phyloP scores from a whole-genome alignment of 2,329 filamentous ascomycete genomes.

The Cryoendolithus antarcticus region DNA sequence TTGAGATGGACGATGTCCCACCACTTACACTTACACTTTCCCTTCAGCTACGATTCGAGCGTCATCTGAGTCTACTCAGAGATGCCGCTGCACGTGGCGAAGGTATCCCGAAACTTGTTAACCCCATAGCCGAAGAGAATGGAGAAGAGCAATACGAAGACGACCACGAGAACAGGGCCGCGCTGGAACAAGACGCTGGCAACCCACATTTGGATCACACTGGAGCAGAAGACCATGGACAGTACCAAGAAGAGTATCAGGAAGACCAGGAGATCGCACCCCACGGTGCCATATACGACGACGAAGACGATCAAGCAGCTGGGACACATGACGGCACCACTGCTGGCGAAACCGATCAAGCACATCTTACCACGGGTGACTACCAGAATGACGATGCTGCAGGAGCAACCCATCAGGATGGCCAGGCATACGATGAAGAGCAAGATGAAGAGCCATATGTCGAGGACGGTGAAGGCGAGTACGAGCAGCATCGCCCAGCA shows the following conservation, averaged over 20 bases:
- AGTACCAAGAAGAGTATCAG: constrained; percentile 4
- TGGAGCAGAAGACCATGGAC: constrained; percentile 1
- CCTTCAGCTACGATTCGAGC: constrained; percentile 41
- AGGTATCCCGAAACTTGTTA: constrained; percentile 37
- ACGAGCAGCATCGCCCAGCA: constrained; percentile 3
- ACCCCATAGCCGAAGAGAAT: constrained; percentile 9
- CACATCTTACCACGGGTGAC: constrained; percentile 3
- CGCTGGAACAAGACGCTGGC: neutral
- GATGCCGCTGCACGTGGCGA: constrained; percentile 44
- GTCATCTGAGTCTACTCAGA: constrained; percentile 40
- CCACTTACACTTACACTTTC: constrained; percentile 44
- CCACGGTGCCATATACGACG: no score
- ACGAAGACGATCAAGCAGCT: no score
- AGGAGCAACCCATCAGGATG: constrained; percentile 4
- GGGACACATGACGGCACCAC: neutral
- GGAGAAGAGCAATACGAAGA: constrained; percentile 3
- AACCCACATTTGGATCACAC: neutral
- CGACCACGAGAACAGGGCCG: constrained; percentile 6
- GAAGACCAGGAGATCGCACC: neutral
- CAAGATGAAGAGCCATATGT: constrained; percentile 4
- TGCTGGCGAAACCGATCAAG: constrained; percentile 4
- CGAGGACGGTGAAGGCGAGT: constrained; percentile 7
- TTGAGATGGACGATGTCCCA: constrained; percentile 37
- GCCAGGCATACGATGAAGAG: constrained; percentile 22
- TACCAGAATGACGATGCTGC: constrained; percentile 4